Evolutionary conservation across 306 rosid species (phyloP).

Genomic region (Cicer bijugum): DNA sequence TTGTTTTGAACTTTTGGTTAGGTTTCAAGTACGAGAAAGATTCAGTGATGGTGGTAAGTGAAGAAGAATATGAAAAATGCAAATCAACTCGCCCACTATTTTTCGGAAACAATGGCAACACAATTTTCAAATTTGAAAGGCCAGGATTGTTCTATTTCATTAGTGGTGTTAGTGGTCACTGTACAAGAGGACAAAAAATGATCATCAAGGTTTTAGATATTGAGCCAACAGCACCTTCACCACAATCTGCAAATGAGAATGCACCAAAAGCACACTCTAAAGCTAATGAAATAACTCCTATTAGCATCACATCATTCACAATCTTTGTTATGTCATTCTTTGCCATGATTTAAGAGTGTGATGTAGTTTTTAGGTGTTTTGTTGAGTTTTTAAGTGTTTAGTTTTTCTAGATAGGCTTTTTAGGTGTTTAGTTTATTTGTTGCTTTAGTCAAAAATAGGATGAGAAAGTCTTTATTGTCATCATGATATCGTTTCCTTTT

Average conservation of each 20-base stretch:
- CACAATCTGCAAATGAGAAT: constrained; percentile 42
- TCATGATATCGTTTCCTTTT: neutral
- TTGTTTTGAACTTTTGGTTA: constrained; percentile 25
- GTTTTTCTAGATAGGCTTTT: neutral
- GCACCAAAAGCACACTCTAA: constrained; percentile 15
- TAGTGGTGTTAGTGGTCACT: constrained; percentile 84
- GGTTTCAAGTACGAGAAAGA: constrained; percentile 73
- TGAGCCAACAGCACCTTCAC: constrained; percentile 46
- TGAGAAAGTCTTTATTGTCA: neutral
- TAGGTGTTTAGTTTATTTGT: constrained; percentile 4
- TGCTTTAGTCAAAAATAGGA: neutral
- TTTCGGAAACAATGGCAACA: constrained; percentile 69
- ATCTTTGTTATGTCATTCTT: constrained; percentile 35
- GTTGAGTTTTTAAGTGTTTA: neutral
- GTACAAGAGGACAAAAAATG: constrained; percentile 71
- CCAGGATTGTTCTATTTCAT: constrained; percentile 83
- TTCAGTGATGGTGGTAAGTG: constrained; percentile 75
- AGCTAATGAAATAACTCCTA: constrained; percentile 42
- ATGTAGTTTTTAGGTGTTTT: constrained; percentile 15
- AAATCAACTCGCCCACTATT: constrained; percentile 60
- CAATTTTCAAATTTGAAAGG: constrained; percentile 51
- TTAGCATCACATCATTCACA: constrained; percentile 29
- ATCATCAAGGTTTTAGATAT: constrained; percentile 68
- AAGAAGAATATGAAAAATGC: constrained; percentile 74
- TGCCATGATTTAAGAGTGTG: neutral